Evolutionary conservation across 2,329 filamentous ascomycete genomes (phyloP).

Genomic region (Fusarium pseudocircinatum): DNA sequence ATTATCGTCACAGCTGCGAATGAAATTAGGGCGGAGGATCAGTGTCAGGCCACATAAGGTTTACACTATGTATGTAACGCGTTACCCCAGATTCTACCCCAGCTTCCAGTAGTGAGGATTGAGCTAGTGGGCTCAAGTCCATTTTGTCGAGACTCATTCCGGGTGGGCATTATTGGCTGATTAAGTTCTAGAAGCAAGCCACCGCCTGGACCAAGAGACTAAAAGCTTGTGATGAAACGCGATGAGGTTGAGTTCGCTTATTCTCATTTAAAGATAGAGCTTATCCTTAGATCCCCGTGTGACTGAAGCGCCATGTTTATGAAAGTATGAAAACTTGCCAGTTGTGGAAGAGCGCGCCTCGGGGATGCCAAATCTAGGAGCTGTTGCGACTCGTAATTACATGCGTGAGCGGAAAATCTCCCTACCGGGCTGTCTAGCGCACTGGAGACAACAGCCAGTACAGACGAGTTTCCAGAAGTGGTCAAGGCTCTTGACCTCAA

Average conservation of each 20-base stretch:
- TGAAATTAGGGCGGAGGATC: not conserved
- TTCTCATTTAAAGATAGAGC: not conserved
- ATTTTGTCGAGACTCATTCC: not conserved
- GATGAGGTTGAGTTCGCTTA: not conserved
- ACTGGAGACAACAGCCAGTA: not conserved
- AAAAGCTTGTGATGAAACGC: not conserved
- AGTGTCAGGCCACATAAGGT: not conserved
- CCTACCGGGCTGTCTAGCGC: not conserved
- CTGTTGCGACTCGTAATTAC: not conserved
- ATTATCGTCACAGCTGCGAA: not conserved
- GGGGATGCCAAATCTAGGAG: not conserved
- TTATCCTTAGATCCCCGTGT: too few relatives aligned
- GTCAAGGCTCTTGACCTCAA: not conserved
- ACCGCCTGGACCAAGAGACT: not conserved
- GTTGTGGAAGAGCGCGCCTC: not conserved
- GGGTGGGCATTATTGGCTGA: not conserved
- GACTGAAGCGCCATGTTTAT: not conserved
- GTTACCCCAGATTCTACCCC: not conserved
- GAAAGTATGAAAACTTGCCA: not conserved
- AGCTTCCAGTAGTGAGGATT: not conserved
- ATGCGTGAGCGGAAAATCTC: too few relatives aligned
- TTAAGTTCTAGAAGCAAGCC: not conserved
- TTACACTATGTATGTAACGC: rapidly evolving
- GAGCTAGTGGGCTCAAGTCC: not conserved
- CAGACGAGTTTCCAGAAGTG: not conserved